Percentiles rank a stretch among this genome's conserved stretches.
Evolutionary conservation across 2,329 filamentous ascomycete genomes (phyloP).

Genomic region (Diplodia seriata): DNA sequence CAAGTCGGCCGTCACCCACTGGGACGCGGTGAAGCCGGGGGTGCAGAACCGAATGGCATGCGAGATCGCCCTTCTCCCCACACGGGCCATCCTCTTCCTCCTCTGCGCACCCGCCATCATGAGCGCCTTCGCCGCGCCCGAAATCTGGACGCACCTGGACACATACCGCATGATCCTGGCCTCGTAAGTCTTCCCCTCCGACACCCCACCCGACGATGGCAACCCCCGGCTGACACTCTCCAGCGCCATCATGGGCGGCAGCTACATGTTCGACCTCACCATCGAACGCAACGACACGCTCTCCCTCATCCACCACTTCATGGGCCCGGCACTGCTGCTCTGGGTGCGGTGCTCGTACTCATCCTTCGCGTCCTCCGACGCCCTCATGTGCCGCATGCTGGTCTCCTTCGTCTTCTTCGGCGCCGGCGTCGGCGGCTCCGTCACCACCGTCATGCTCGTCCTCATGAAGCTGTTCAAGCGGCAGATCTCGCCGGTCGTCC

Average conservation of each 20-base stretch:
- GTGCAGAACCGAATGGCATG: conserved; percentile 18
- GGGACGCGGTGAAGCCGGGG: conserved; percentile 4
- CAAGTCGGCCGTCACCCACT: not conserved
- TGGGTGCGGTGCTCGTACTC: conserved; percentile 4
- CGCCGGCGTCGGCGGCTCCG: conserved; percentile 8
- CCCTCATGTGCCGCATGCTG: conserved; percentile 11
- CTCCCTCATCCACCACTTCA: conserved; percentile 13
- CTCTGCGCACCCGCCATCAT: conserved; percentile 6
- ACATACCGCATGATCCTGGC: conserved; percentile 15
- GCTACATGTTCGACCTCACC: conserved; percentile 25
- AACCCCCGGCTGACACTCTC: not conserved
- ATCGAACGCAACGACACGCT: conserved; percentile 7
- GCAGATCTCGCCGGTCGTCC: not conserved
- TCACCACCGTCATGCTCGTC: conserved; percentile 20
- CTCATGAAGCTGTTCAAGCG: conserved; percentile 18
- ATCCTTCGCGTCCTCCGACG: not conserved
- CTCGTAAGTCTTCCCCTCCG: not conserved
- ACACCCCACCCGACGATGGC: too few relatives aligned
- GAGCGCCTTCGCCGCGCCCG: conserved; percentile 9
- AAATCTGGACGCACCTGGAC: conserved; percentile 14
- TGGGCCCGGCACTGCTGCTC: conserved; percentile 2
- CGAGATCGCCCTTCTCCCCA: conserved; percentile 9
- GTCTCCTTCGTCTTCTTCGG: conserved; percentile 14
- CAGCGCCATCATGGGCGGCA: conserved; percentile 15
- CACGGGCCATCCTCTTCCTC: conserved; percentile 11